Evolutionary conservation across 371 early-diverging fungal species (phyloP).

Genomic region (Lichtheimia hyalospora): DNA sequence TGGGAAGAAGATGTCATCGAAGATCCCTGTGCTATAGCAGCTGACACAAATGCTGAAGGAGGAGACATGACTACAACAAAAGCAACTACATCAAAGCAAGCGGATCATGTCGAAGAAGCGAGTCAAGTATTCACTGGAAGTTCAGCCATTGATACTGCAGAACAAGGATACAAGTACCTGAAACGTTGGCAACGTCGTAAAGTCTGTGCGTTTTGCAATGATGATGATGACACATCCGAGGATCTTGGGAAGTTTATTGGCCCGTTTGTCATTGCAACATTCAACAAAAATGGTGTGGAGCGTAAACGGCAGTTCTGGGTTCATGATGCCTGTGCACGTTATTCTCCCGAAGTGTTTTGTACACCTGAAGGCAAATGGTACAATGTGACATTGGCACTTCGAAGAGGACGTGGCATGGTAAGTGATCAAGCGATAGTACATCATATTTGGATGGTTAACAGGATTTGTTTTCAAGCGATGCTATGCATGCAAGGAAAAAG

Average conservation of each 20-base stretch:
- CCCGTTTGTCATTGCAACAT: constrained; percentile 47
- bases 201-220: constrained; percentile 76
- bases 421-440: neutral
- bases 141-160: constrained; percentile 29
- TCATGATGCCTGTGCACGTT: constrained; percentile 83
- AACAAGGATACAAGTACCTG: constrained; percentile 46
- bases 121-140: constrained; percentile 41
- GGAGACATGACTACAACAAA: constrained; percentile 3
- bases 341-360: constrained; percentile 83
- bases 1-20: constrained; percentile 68
- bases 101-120: constrained; percentile 18
- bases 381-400: constrained; percentile 79
- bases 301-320: constrained; percentile 77
- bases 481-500: constrained; percentile 73
- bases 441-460: neutral
- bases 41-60: neutral
- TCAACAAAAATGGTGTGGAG: constrained; percentile 46
- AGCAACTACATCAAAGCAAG: constrained; percentile 4
- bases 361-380: constrained; percentile 76
- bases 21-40: neutral
- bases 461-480: constrained; percentile 56
- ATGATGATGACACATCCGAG: constrained; percentile 61
- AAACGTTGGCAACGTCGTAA: constrained; percentile 58
- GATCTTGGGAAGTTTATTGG: constrained; percentile 63
- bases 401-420: constrained; percentile 76